These are phyloP conservation scores for Cyclocybe cylindracea DNA, from an alignment of 768 basidiomycete genomes.

Conservation along the genomic window DNA sequence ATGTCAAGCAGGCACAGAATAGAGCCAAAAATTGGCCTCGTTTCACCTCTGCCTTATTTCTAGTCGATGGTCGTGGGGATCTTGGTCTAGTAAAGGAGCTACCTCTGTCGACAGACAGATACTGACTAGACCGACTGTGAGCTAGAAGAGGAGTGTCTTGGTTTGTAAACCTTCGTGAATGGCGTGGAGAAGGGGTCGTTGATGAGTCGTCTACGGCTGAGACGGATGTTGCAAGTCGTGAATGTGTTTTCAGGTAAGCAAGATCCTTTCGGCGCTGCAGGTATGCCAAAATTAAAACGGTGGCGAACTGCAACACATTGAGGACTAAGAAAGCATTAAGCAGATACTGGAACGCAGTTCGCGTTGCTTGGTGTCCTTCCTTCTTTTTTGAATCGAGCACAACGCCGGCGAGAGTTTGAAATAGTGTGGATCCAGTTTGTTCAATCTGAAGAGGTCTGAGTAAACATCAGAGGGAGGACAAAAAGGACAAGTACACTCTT, in stretches of 20 bases:
- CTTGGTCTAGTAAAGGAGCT: not conserved
- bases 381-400: constrained; percentile 52
- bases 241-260: not conserved
- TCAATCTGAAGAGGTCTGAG: constrained; percentile 51
- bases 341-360: constrained; percentile 47
- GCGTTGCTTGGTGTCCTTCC: constrained; percentile 20
- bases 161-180: not conserved
- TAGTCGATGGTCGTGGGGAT: not conserved
- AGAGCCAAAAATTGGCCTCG: constrained; percentile 54
- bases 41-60: constrained; percentile 31
- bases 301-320: constrained; percentile 57
- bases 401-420: constrained; percentile 73
- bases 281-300: constrained; percentile 48
- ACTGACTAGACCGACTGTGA: not conserved
- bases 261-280: constrained; percentile 46
- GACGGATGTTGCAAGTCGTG: not conserved
- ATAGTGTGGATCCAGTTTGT: constrained; percentile 71
- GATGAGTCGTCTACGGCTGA: not conserved
- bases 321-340: constrained; percentile 57
- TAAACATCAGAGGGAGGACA: not conserved
- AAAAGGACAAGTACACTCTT: constrained; percentile 58
- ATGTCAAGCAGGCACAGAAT: constrained; percentile 42
- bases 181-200: no score
- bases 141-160: constrained; percentile 15
- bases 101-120: not conserved